Evolutionary conservation across 805 yeast species (phyloP).

Genomic region (Metschnikowia picachoensis): DNA sequence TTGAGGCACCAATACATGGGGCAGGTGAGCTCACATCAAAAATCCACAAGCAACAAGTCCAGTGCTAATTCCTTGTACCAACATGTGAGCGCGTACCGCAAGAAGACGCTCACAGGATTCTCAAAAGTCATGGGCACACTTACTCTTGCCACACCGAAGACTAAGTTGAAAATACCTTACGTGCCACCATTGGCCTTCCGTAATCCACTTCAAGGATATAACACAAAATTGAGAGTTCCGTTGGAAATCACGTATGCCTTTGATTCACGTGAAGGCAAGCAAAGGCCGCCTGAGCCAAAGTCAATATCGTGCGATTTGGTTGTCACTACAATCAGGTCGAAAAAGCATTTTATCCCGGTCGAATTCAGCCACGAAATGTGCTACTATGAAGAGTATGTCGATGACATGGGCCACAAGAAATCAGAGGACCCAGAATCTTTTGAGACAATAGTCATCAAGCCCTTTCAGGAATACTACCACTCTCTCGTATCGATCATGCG

Average conservation of each 20-base stretch:
- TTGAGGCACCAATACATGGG: conserved; percentile 31
- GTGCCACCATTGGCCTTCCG: conserved; percentile 32
- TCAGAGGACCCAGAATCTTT: conserved; percentile 24
- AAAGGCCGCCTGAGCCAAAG: conserved; percentile 31
- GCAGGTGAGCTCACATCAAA: conserved; percentile 20
- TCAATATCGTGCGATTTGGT: conserved; percentile 32
- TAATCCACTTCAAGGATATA: conserved; percentile 10
- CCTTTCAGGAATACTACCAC: conserved; percentile 26
- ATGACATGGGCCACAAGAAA: conserved; percentile 22
- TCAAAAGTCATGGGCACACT: conserved; percentile 29
- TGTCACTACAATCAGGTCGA: conserved; percentile 32
- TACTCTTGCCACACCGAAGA: conserved; percentile 35
- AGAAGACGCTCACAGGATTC: conserved; percentile 32
- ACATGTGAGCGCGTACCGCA: conserved; percentile 30
- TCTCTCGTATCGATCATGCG: conserved; percentile 28
- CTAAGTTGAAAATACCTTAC: conserved; percentile 25
- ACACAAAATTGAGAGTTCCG: conserved; percentile 27
- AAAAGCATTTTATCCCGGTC: conserved; percentile 35
- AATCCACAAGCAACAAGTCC: conserved; percentile 11
- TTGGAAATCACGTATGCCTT: conserved; percentile 27
- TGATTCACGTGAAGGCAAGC: conserved; percentile 10
- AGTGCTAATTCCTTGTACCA: conserved; percentile 22
- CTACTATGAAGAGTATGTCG: conserved; percentile 31
- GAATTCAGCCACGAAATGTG: conserved; percentile 40
- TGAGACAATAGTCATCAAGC: conserved; percentile 30